Conservation (phyloP, 495 filamentous ascomycete species). For the Xylaria venustula region DNA sequence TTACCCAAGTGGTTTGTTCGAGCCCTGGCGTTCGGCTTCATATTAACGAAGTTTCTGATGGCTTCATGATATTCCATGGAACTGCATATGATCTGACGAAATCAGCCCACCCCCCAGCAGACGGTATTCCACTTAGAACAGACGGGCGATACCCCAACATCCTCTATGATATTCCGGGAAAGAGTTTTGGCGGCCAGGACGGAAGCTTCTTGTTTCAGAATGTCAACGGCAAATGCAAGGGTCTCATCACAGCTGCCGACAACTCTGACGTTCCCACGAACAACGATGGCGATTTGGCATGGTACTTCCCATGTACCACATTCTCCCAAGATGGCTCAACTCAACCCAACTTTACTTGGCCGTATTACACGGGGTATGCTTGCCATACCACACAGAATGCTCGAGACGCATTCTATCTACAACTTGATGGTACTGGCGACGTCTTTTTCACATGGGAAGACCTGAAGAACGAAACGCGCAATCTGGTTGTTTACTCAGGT, state of each 20-base stretch:
- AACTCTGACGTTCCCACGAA: conserved; percentile 80
- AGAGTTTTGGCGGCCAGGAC: conserved; percentile 75
- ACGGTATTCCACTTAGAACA: conserved; percentile 63
- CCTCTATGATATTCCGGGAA: conserved; percentile 76
- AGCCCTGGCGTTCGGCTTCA: conserved; percentile 65
- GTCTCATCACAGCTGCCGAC: conserved; percentile 68
- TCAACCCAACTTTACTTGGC: conserved; percentile 67
- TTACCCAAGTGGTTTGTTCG: conserved; percentile 84
- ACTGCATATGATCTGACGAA: conserved; percentile 74
- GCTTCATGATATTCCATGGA: conserved; percentile 97
- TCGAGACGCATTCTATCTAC: conserved; percentile 77
- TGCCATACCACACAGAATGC: conserved; percentile 76
- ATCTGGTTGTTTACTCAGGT: conserved; percentile 89
- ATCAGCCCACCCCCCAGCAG: conserved; percentile 73
- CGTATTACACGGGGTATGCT: conserved; percentile 77
- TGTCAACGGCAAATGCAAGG: conserved; percentile 97
- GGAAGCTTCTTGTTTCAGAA: conserved; percentile 98
- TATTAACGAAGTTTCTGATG: conserved; percentile 72
- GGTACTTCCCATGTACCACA: conserved; percentile 93
- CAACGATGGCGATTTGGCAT: conserved; percentile 74
- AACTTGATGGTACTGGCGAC: conserved; percentile 45
- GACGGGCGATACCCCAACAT: conserved; percentile 63
- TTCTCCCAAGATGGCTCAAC: conserved; percentile 94
- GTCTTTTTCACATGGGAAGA: conserved; percentile 98
- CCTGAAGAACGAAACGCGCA: conserved; percentile 81